Conservation (phyloP, 768 basidiomycete species). For the Tulasnella sp. region DNA sequence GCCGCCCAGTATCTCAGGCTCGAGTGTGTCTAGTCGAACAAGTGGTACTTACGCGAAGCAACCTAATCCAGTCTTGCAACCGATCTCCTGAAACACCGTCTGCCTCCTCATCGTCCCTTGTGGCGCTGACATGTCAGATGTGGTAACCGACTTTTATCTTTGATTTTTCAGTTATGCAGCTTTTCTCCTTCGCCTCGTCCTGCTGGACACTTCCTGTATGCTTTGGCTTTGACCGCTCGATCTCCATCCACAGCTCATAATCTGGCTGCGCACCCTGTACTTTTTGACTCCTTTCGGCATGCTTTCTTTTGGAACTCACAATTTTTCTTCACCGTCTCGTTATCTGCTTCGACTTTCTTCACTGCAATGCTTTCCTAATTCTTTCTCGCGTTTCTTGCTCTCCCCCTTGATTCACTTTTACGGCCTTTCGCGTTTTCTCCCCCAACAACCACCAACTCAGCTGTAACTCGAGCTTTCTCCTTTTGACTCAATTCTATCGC, state of each 20-base stretch:
- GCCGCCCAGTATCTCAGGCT: neutral
- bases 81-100: neutral
- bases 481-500: neutral
- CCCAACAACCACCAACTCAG: neutral
- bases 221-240: neutral
- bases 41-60: neutral
- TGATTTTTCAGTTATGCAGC: neutral
- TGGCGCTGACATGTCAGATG: neutral
- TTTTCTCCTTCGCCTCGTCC: neutral
- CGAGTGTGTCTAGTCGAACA: neutral
- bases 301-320: neutral
- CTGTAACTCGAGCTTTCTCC: neutral
- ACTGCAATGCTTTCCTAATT: neutral
- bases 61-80: neutral
- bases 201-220: neutral
- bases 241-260: neutral
- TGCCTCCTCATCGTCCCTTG: conserved; percentile 6
- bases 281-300: conserved; percentile 1
- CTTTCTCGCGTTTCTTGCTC: neutral
- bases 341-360: neutral
- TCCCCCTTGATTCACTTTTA: neutral
- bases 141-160: neutral
- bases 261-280: conserved; percentile 2
- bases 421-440: neutral
- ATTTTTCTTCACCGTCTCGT: neutral